Conservation (phyloP, 768 basidiomycete genomes). For the Suillus discolor region DNA sequence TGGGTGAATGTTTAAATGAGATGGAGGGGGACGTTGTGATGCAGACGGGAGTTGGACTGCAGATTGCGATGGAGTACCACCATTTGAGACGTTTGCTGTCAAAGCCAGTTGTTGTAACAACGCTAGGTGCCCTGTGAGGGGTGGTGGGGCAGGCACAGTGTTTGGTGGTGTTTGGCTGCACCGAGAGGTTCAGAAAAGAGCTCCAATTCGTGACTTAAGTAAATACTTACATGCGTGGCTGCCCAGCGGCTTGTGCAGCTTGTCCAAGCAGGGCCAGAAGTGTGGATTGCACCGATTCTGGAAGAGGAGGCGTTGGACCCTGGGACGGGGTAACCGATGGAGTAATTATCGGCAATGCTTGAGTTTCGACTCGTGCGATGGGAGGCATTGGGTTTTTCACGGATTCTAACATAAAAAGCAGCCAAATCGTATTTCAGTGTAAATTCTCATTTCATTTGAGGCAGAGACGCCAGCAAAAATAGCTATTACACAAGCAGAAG, state of each 20-base stretch:
- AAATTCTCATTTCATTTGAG: constrained; percentile 56
- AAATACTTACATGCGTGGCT: constrained; percentile 42
- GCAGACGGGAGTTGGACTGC: constrained; percentile 20
- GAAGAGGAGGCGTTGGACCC: constrained; percentile 19
- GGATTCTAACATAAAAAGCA: constrained; percentile 64
- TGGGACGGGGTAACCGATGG: constrained; percentile 30
- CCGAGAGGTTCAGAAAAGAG: constrained; percentile 6
- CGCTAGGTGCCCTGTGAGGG: constrained; percentile 58
- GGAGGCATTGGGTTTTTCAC: constrained; percentile 39
- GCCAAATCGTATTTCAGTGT: constrained; percentile 62
- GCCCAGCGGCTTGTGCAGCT: constrained; percentile 51
- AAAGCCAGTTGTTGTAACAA: constrained; percentile 78
- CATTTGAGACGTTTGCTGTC: constrained; percentile 47
- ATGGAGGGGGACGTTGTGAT: constrained; percentile 27
- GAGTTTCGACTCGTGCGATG: constrained; percentile 40
- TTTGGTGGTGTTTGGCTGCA: constrained; percentile 68
- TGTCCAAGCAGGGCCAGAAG: constrained; percentile 71
- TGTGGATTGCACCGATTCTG: constrained; percentile 53
- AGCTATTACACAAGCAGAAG: constrained; percentile 68
- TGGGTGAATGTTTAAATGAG: constrained; percentile 5
- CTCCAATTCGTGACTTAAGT: constrained; percentile 6
- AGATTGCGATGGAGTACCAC: constrained; percentile 24
- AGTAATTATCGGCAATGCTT: constrained; percentile 30
- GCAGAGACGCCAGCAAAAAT: constrained; percentile 43
- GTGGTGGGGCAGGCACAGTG: constrained; percentile 35